Evolutionary conservation across 2,329 filamentous ascomycete genomes (phyloP).

Genomic region (Chalara sp.): DNA sequence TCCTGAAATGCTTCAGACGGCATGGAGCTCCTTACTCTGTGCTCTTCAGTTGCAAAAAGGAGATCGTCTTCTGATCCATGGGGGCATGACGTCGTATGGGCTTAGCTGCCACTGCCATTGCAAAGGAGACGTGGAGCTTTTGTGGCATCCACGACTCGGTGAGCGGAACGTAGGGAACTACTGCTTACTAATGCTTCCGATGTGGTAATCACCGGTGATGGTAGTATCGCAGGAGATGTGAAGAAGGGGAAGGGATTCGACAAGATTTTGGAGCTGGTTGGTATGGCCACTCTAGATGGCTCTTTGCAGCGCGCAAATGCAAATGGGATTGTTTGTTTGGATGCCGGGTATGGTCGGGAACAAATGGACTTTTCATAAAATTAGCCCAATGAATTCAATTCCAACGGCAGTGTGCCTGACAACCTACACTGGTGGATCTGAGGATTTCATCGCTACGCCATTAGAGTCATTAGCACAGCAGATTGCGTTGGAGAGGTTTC

Average conservation of each 20-base stretch:
- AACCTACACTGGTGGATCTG: conserved; percentile 30
- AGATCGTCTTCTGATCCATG: conserved; percentile 40
- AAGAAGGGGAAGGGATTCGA: conserved; percentile 32
- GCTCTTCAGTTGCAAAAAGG: conserved; percentile 31
- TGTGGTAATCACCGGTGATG: conserved; percentile 37
- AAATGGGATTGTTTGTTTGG: conserved; percentile 33
- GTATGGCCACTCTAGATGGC: conserved; percentile 34
- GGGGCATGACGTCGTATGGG: conserved; percentile 41
- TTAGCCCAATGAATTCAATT: conserved; percentile 37
- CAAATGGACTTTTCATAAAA: conserved; percentile 30
- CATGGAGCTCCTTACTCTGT: conserved; percentile 37
- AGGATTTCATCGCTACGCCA: conserved; percentile 36
- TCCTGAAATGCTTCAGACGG: conserved; percentile 46
- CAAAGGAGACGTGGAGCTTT: conserved; percentile 33
- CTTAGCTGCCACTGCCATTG: conserved; percentile 38
- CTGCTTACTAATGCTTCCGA: conserved; percentile 34
- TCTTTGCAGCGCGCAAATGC: conserved; percentile 32
- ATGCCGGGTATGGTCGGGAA: conserved; percentile 40
- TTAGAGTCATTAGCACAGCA: conserved; percentile 32
- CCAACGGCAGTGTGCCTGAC: conserved; percentile 34
- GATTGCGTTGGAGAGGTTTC: conserved; percentile 32
- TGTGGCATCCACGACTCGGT: conserved; percentile 35
- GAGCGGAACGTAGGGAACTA: conserved; percentile 28
- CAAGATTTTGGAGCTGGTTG: conserved; percentile 41
- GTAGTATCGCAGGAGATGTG: conserved; percentile 26